Base-by-base conservation (phyloP, 495 filamentous ascomycete genomes). In the Xylaria intraflava region DNA sequence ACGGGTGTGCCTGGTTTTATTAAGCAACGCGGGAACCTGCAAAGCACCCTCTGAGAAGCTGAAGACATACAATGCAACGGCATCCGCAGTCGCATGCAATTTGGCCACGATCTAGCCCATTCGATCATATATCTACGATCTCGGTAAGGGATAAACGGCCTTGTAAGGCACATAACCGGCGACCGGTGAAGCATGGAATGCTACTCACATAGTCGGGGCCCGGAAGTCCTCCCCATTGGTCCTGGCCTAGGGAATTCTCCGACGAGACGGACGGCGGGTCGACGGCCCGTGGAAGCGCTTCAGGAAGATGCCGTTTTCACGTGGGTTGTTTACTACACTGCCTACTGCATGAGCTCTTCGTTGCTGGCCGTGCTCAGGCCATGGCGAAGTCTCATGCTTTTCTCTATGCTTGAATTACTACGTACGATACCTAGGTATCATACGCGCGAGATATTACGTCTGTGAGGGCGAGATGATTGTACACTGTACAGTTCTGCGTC, bases 241-340 rank as follows among this genome's bases (percentile, higher is more conserved):
- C 23, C 31, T 49, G 17, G 44, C 35, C 24, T 20, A 24, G 35
- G 30, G 26, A 48, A 55, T 55, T 55, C 52, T 55, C 52, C 52
- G 52, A 55, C 0, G 20, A 14, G 35, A 35, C 52, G 35, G 48
- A 29, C 42, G 53, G 56, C 63, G 63, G 63, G 46, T 55, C 38
- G 58, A 59, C 63, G 63, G 63, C 23, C 63, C 63, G 63, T 30
- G 60, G 57, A 62, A 61, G 63, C 63, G 60, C 53, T 29, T 36
- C 35, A 24, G 20, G 17, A 41, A 27, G 50, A 42, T 16, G 30
- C 40, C 40, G 31, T 33, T 17, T 53, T 24, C 23, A n/a, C 5
- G 35, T 14, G 4, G 9, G 14, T n/a, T 38, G 4, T 38, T 29
- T 29, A 29, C 38, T 42, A 36, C 36, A 33, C 39, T n/a, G 8